Evolutionary conservation across 768 basidiomycete genomes (phyloP).

Genomic region (Lentinula edodes): DNA sequence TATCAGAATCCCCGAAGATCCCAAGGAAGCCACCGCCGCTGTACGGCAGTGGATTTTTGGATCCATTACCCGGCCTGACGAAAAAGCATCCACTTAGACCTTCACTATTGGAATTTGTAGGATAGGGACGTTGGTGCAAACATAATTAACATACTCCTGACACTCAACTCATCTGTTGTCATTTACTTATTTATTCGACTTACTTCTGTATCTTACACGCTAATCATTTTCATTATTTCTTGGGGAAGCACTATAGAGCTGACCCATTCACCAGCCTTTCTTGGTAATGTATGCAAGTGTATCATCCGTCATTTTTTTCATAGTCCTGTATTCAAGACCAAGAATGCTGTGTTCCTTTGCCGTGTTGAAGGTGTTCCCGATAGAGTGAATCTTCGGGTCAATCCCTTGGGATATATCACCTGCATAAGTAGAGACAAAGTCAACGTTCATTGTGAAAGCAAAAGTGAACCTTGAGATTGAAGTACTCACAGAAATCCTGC

Average conservation of each 20-base stretch:
- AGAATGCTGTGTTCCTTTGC: not conserved
- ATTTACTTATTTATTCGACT: not conserved
- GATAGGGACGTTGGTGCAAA: not conserved
- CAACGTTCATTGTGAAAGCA: not conserved
- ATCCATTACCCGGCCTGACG: not conserved
- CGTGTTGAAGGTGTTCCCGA: not conserved
- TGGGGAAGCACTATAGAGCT: not conserved
- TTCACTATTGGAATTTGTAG: not conserved
- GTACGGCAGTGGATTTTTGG: slow-evolving; percentile 81
- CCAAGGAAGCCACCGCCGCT: slow-evolving; percentile 54
- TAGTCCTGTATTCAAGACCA: not conserved
- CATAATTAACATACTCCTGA: not conserved
- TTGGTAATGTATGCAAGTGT: not conserved
- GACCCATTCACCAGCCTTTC: not conserved
- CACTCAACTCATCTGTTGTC: not conserved
- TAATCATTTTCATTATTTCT: not conserved
- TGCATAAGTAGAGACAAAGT: not conserved
- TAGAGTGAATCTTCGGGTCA: not conserved
- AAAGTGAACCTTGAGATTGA: not conserved
- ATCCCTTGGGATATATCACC: not conserved
- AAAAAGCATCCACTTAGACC: not conserved
- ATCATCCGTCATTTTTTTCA: not conserved
- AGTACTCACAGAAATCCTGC: slow-evolving; percentile 1
- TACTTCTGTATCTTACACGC: not conserved
- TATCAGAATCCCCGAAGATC: slow-evolving; percentile 64